Percentiles rank a stretch among this genome's conserved stretches.
These are phyloP conservation scores for Rhodotorula sp. DNA, from an alignment of 1,284 basidiomycete species.

Conservation along the genomic window DNA sequence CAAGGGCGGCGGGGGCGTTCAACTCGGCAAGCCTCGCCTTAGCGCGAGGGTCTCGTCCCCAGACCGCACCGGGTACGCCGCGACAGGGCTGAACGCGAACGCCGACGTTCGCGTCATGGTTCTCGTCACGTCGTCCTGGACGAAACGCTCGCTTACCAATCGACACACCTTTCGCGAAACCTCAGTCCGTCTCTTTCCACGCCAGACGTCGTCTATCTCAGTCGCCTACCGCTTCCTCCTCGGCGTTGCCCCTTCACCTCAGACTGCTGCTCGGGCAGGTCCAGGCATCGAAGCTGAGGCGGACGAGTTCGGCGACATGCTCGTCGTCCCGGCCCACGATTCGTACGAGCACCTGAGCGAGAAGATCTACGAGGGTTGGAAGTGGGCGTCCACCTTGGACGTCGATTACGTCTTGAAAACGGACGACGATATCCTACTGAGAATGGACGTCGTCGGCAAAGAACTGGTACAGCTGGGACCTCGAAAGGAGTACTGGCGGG, in stretches of 20 bases:
- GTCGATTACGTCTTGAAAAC: slow-evolving; percentile 41
- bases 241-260: slow-evolving; percentile 36
- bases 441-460: slow-evolving; percentile 35
- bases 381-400: slow-evolving; percentile 31
- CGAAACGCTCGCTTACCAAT: slow-evolving; percentile 21
- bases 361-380: slow-evolving; percentile 33
- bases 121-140: slow-evolving; percentile 39
- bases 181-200: slow-evolving; percentile 27
- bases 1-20: slow-evolving; percentile 33
- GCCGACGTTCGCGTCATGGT: slow-evolving; percentile 31
- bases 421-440: slow-evolving; percentile 35
- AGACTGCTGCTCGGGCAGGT: slow-evolving; percentile 12
- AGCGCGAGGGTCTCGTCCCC: background rate
- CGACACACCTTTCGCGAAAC: slow-evolving; percentile 36
- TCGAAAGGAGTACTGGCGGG: slow-evolving; percentile 34
- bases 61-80: background rate
- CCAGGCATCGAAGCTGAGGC: slow-evolving; percentile 34
- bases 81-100: slow-evolving; percentile 4
- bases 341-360: slow-evolving; percentile 18
- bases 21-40: slow-evolving; percentile 12
- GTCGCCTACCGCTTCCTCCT: slow-evolving; percentile 38
- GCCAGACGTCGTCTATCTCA: slow-evolving; percentile 4
- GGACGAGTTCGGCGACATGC: slow-evolving; percentile 26
- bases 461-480: slow-evolving; percentile 32
- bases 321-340: slow-evolving; percentile 33